These are phyloP conservation scores for Trichoderma sp. DNA, from an alignment of 2,329 filamentous ascomycete species.

Conservation along the genomic window DNA sequence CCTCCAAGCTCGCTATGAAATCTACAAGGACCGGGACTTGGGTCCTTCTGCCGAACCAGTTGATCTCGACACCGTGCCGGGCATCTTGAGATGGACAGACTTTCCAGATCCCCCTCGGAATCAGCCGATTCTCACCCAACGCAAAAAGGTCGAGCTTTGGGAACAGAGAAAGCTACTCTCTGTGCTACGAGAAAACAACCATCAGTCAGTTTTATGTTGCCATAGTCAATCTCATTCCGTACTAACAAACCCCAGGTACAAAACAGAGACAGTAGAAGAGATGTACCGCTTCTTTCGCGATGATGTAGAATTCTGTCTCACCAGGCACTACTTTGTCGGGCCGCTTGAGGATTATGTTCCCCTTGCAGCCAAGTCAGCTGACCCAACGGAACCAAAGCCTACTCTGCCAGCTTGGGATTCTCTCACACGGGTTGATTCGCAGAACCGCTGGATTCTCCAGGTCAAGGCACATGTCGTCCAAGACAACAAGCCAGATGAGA, in stretches of 20 bases:
- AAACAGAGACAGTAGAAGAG: conserved; percentile 56
- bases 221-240: neutral
- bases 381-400: conserved; percentile 24
- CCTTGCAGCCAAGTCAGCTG: conserved; percentile 30
- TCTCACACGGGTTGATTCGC: conserved; percentile 50
- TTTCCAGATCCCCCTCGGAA: conserved; percentile 58
- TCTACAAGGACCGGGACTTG: conserved; percentile 51
- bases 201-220: conserved; percentile 43
- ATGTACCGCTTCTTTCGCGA: conserved; percentile 55
- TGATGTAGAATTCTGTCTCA: conserved; percentile 56
- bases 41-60: conserved; percentile 36
- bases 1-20: conserved; percentile 56
- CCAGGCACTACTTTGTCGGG: conserved; percentile 47
- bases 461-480: conserved; percentile 57
- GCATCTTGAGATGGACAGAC: conserved; percentile 59
- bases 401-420: conserved; percentile 49
- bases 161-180: conserved; percentile 50
- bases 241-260: conserved; percentile 43
- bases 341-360: conserved; percentile 37
- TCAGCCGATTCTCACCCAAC: conserved; percentile 50
- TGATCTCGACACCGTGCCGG: conserved; percentile 47
- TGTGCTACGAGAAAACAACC: conserved; percentile 53
- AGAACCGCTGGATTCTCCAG: conserved; percentile 56
- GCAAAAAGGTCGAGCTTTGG: conserved; percentile 59
- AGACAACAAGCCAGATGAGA: conserved; percentile 59